Conservation (phyloP, 495 filamentous ascomycete genomes). For the Aspergillus affinis region DNA sequence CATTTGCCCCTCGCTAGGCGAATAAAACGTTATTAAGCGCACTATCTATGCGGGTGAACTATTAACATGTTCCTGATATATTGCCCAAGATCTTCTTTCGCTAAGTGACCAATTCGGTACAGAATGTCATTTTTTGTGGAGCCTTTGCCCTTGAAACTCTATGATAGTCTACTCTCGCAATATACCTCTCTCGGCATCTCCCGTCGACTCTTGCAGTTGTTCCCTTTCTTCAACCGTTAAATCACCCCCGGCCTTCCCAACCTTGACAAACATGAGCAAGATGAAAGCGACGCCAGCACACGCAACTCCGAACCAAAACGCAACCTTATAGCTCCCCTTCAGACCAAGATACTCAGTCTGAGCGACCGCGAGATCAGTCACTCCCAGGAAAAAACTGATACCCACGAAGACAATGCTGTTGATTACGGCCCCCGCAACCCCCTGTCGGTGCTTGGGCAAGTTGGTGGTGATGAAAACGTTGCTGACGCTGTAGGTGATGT, state of each 20-base stretch:
- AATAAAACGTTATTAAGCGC: no score
- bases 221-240: slow-evolving; percentile 15
- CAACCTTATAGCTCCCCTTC: slow-evolving; percentile 14
- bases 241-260: slow-evolving; percentile 10
- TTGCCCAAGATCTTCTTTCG: no score
- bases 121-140: no score
- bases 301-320: slow-evolving; percentile 16
- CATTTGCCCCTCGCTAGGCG: no score
- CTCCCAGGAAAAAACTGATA: slow-evolving; percentile 14
- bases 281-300: slow-evolving; percentile 11
- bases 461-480: slow-evolving; percentile 18
- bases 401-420: slow-evolving; percentile 15
- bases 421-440: slow-evolving; percentile 14
- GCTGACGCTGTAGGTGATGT: slow-evolving; percentile 16
- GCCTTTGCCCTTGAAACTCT: neutral
- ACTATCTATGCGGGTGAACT: no score
- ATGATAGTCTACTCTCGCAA: neutral
- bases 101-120: no score
- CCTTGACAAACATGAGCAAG: slow-evolving; percentile 4
- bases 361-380: slow-evolving; percentile 10
- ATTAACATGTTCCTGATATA: no score
- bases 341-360: slow-evolving; percentile 6
- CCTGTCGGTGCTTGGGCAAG: slow-evolving; percentile 9
- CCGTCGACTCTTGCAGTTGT: neutral
- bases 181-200: neutral